These are phyloP conservation scores for Raffaelea ambrosiae DNA, from an alignment of 2,329 filamentous ascomycete genomes.

Conservation along the genomic window DNA sequence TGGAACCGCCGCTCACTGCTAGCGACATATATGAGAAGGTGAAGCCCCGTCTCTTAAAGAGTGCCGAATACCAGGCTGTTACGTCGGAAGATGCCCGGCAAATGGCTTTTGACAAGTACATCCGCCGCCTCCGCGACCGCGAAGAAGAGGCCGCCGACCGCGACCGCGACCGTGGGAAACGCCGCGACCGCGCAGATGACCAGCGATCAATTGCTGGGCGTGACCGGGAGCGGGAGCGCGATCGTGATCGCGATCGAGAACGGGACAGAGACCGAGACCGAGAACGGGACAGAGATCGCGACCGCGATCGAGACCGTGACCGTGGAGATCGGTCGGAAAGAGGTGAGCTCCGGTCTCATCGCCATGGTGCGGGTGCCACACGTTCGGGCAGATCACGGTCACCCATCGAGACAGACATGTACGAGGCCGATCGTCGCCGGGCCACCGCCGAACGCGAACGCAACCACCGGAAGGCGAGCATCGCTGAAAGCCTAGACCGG, in stretches of 20 bases:
- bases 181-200: constrained; percentile 47
- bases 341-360: constrained; percentile 40
- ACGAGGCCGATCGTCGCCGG: constrained; percentile 90
- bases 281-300: constrained; percentile 31
- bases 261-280: constrained; percentile 14
- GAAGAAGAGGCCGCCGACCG: constrained; percentile 73
- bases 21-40: constrained; percentile 87
- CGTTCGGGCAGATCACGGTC: constrained; percentile 60
- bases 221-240: constrained; percentile 47
- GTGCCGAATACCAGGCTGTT: constrained; percentile 76
- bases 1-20: constrained; percentile 72
- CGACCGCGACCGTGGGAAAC: constrained; percentile 54
- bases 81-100: constrained; percentile 74
- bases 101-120: constrained; percentile 82
- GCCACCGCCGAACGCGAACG: constrained; percentile 91
- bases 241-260: constrained; percentile 2
- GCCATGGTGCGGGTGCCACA: constrained; percentile 31
- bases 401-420: constrained; percentile 76
- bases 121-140: constrained; percentile 84
- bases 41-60: constrained; percentile 67
- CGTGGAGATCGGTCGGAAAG: constrained; percentile 33
- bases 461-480: constrained; percentile 75
- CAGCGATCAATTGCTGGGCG: constrained; percentile 16
- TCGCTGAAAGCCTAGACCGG: constrained; percentile 52
- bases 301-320: constrained; percentile 27